Base-by-base conservation (phyloP, 768 basidiomycete species). In the Suillus occidentalis region DNA sequence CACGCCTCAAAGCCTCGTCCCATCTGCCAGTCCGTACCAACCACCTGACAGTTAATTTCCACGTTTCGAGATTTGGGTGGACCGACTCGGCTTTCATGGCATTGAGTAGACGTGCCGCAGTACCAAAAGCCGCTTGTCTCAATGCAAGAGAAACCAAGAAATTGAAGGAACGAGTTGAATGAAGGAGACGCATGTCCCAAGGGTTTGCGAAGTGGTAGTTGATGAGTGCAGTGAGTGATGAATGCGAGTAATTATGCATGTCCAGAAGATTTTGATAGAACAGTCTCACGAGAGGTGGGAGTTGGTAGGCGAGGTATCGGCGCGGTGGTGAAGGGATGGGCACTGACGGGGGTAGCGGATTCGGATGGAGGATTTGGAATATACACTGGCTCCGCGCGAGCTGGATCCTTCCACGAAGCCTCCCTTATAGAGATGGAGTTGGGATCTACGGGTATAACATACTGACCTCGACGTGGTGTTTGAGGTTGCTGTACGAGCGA, bases 11-110 rank as follows among this genome's bases (percentile, higher is more conserved):
- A 25, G 88, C 90, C 28, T 79, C 73, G 13, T 81, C 72, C 89
- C 89, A 91, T 50, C 72, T 73, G 9, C 85, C 89, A 4, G 79
- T 78, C 55, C 82, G 79, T 53, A 91, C 78, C 60, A 88, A 74
- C 78, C 81, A 84, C 22, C 90, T 84, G 66, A 84, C 81, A 63
- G 80, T 78, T 45, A 91, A 74, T 73, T 84, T 83, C 73, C 80
- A 78, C 1, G 90, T 89, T 69, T 88, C 84, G 57, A 82, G 63
- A 72, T 89, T 82, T 40, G 72, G 76, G 4, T 69, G 71, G 4
- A 89, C 69, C 7, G 74, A 70, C 36, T 80, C 81, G 34, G 70
- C 66, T 25, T 75, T 74, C 85, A 91, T 89, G 47, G 73, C 73
- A 12, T 62, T 55, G 20, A 91, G 73, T 55, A 92, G 75, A 56